A percentile compares a stretch with the other conserved stretches of the same genome.
Conservation (phyloP, 768 basidiomycete species). For the Boletus fagicola region DNA sequence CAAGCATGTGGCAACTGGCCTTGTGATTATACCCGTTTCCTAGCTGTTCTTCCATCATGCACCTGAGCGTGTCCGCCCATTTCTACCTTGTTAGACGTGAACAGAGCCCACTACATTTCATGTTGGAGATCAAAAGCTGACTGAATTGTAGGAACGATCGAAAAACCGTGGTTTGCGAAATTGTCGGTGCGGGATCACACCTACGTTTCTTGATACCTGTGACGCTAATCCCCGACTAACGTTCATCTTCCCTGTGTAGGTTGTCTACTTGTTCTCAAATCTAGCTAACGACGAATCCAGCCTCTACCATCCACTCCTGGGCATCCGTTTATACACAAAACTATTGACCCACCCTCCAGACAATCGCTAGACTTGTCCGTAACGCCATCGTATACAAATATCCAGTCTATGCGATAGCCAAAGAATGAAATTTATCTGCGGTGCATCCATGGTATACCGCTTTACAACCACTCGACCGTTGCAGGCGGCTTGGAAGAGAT, state of each 20-base stretch:
- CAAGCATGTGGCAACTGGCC: not conserved
- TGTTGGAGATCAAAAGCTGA: not conserved
- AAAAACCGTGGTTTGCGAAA: not conserved
- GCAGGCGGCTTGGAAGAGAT: slow-evolving; percentile 97
- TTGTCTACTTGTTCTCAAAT: not conserved
- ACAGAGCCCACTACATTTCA: not conserved
- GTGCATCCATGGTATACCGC: too few relatives aligned
- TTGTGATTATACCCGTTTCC: not conserved
- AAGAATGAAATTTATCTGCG: not conserved
- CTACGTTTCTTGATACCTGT: not conserved
- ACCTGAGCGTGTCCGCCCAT: not conserved
- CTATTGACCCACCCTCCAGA: not conserved
- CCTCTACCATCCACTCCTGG: not conserved
- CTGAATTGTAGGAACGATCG: not conserved
- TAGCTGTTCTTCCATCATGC: not conserved
- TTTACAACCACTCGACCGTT: slow-evolving; percentile 47
- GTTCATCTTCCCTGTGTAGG: not conserved
- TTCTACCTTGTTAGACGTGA: too few relatives aligned
- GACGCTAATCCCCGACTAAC: not conserved
- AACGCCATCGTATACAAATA: not conserved
- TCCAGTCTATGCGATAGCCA: not conserved
- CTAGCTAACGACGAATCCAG: not conserved
- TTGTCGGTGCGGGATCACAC: not conserved
- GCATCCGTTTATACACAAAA: not conserved
- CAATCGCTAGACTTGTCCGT: not conserved